Conservation (phyloP, 768 basidiomycete genomes). For the Rhodotorula graminis region DNA sequence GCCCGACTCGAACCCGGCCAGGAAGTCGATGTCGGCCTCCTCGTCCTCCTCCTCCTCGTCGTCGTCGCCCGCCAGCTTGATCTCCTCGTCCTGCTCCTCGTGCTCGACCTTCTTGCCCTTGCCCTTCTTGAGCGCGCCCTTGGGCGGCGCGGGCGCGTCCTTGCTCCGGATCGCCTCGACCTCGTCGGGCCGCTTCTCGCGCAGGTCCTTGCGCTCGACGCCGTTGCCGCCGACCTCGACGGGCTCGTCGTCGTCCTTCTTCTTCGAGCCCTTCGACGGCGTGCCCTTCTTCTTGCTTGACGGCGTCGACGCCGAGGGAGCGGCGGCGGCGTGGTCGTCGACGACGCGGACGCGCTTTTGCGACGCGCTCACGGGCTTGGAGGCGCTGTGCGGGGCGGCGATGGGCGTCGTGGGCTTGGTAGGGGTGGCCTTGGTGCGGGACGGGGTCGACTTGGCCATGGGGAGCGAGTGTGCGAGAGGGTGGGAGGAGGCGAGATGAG, state of each 20-base stretch:
- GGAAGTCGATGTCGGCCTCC: conserved; percentile 44
- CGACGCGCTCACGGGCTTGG: conserved; percentile 6
- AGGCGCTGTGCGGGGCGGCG: neutral
- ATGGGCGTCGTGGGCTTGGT: neutral
- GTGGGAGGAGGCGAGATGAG: neutral
- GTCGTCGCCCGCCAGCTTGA: conserved; percentile 44
- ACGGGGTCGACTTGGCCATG: conserved; percentile 27
- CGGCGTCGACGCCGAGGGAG: neutral
- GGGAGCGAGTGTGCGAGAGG: neutral
- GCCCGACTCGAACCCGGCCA: conserved; percentile 42
- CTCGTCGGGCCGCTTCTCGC: conserved; percentile 31
- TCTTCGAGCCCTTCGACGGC: neutral
- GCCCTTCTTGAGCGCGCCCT: conserved; percentile 58
- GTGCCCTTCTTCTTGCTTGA: neutral
- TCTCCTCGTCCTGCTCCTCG: conserved; percentile 45
- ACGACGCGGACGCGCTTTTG: conserved; percentile 37
- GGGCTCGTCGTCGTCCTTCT: neutral
- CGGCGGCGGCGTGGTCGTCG: conserved; percentile 1
- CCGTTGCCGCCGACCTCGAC: conserved; percentile 28
- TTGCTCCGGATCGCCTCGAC: conserved; percentile 59
- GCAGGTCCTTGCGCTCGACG: conserved; percentile 24
- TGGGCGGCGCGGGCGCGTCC: conserved; percentile 70
- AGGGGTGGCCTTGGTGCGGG: neutral
- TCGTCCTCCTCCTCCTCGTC: conserved; percentile 37
- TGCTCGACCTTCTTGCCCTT: neutral